phyloP scores from a whole-genome alignment of 176 grass and related monocot species.

The Musa beccarii region DNA sequence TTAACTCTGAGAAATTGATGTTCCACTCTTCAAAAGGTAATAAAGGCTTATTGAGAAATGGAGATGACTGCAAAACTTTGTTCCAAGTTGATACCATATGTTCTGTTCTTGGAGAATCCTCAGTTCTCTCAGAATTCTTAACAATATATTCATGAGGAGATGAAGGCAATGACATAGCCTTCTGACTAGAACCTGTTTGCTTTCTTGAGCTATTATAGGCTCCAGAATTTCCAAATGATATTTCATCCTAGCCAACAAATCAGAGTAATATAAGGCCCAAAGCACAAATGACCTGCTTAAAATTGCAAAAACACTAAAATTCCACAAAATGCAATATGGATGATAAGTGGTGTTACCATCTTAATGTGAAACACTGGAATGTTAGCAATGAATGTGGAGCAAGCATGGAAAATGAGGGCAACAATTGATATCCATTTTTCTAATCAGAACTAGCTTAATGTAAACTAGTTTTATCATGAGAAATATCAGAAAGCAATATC shows the following conservation, averaged over 20 bases:
- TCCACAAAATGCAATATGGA: not conserved
- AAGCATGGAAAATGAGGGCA: not conserved
- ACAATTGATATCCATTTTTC: not conserved
- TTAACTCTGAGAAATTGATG: conserved; percentile 93
- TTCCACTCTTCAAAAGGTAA: conserved; percentile 98
- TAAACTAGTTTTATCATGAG: too few species aligned
- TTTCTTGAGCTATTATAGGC: conserved; percentile 44
- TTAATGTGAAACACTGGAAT: not conserved
- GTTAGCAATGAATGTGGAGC: not conserved
- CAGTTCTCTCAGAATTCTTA: conserved; percentile 38
- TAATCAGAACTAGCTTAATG: too few species aligned
- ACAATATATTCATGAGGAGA: conserved; percentile 84
- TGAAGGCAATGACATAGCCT: conserved; percentile 87
- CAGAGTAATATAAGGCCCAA: not conserved
- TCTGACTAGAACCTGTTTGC: conserved; percentile 48
- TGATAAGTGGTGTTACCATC: not conserved
- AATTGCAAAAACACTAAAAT: too few species aligned
- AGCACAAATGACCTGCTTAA: not conserved
- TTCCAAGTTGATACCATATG: conserved; percentile 71
- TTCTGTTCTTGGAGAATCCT: conserved; percentile 71
- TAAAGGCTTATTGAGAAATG: conserved; percentile 77
- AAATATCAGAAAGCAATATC: too few species aligned
- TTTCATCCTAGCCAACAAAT: conserved; percentile 51
- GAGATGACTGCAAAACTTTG: conserved; percentile 64
- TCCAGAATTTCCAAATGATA: conserved; percentile 28